A percentile compares a stretch with the other conserved stretches of the same genome.
phyloP scores from a whole-genome alignment of 1,139 yeast species.

The Suhomyces ambrosiae region DNA sequence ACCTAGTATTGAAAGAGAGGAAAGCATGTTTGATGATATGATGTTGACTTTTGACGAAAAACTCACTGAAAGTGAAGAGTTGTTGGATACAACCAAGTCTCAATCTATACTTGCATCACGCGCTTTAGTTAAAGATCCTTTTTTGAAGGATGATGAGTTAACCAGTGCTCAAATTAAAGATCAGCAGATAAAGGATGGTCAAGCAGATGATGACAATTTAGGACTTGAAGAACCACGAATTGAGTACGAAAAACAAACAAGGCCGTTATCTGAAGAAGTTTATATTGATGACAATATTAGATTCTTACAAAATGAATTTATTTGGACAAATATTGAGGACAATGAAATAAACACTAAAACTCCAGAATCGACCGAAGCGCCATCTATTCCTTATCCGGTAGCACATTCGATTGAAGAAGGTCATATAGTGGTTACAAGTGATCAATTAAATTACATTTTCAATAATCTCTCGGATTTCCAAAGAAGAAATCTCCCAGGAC shows the following conservation, averaged over 20 bases:
- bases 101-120: neutral
- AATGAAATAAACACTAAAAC: slow-evolving; percentile 8
- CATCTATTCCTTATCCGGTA: neutral
- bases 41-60: slow-evolving; percentile 19
- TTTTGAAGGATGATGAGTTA: slow-evolving; percentile 48
- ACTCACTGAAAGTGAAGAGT: slow-evolving; percentile 8
- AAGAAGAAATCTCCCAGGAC: slow-evolving; percentile 37
- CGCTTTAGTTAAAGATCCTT: slow-evolving; percentile 29
- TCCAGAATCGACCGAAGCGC: slow-evolving; percentile 6
- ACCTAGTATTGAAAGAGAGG: slow-evolving; percentile 38
- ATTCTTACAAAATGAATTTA: slow-evolving; percentile 34
- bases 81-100: neutral
- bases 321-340: slow-evolving; percentile 27
- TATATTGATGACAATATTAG: slow-evolving; percentile 41
- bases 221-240: neutral
- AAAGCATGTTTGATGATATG: slow-evolving; percentile 38
- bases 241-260: slow-evolving; percentile 3
- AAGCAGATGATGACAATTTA: slow-evolving; percentile 9
- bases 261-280: slow-evolving; percentile 24
- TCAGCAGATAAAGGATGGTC: slow-evolving; percentile 38
- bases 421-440: slow-evolving; percentile 28
- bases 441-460: slow-evolving; percentile 34
- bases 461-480: slow-evolving; percentile 31
- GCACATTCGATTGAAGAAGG: slow-evolving; percentile 15
- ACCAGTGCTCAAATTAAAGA: slow-evolving; percentile 46